Base-by-base conservation (phyloP, 1,139 yeast genomes). In the Geotrichum bryndzae region DNA sequence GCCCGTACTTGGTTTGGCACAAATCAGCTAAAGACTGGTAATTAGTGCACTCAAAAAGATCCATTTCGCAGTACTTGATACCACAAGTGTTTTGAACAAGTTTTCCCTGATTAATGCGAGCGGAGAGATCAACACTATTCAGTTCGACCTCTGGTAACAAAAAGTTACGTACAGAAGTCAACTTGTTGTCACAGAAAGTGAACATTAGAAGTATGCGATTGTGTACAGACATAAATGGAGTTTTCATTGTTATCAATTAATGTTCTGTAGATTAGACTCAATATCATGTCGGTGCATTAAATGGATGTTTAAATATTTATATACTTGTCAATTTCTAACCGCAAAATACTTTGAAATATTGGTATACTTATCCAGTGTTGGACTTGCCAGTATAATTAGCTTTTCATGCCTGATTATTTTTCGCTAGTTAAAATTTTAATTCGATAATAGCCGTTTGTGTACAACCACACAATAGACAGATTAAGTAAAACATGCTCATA, bases 131-230 rank as follows among this genome's bases (percentile, higher is more conserved):
- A 18, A 22, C 27, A 29, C 46, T 52, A 22, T 41, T 15, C 1
- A 10, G 2, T 8, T 41, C 45, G 15, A 51, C 13, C 13, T 55
- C 29, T 52, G 53, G 31, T 18, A 35, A 41, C 18, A n/a, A 27
- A 54, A 41, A 22, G 27, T 54, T 53, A 31, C 52, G 25, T 10
- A 51, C 15, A 25, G 41, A 31, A 31, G 45, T 57, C 23, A 53
- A 54, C 11, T 29, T 33, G 11, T n/a, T 48, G 18, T 29, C 53
- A 35, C 56, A 51, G n/a, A 59, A 7, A 45, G 23, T n/a, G 50
- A 35, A 52, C 41, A 59, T 22, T 6, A 56, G 52, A 13, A 59
- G 50, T 7, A 54, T 38, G 27, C 61, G 54, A 53, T 31, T 59
- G 46, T 59, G 38, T 18, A 59, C 56, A 15, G 61, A 59, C 18